phyloP scores from a whole-genome alignment of 179 eudicot species.

The Amaranthus tricolor region DNA sequence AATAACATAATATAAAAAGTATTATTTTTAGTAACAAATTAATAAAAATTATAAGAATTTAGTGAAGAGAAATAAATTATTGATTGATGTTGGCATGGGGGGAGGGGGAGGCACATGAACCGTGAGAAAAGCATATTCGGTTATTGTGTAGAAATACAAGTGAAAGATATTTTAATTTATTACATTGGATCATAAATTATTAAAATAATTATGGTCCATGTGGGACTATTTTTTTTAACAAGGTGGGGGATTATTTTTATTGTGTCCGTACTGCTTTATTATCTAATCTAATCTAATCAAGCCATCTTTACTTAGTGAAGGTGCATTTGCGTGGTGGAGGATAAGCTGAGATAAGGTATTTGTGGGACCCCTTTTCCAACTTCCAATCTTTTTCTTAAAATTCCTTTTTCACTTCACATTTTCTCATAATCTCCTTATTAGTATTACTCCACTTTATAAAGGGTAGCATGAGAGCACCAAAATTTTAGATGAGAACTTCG shows the following conservation, averaged over 20 bases:
- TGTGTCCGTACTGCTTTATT: slow-evolving; percentile 12
- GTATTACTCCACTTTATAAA: too few species aligned
- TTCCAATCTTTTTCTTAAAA: too few species aligned
- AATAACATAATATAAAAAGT: too few species aligned
- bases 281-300: slow-evolving; percentile 16
- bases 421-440: too few species aligned
- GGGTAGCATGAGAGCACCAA: too few species aligned
- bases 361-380: slow-evolving; percentile 13
- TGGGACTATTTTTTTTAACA: not conserved
- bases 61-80: not conserved
- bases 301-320: slow-evolving; percentile 7
- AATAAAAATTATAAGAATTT: too few species aligned
- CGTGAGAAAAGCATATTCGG: slow-evolving; percentile 21
- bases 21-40: too few species aligned
- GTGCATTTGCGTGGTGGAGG: slow-evolving; percentile 17
- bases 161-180: not conserved
- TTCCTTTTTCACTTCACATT: too few species aligned
- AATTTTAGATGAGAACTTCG: too few species aligned
- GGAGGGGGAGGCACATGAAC: slow-evolving; percentile 14
- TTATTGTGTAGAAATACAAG: slow-evolving; percentile 3
- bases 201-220: not conserved
- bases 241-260: not conserved
- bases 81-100: slow-evolving; percentile 11
- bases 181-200: not conserved
- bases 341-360: slow-evolving; percentile 29